These are phyloP conservation scores for Crataegus laevigata DNA, from an alignment of 306 rosid species.

Conservation along the genomic window DNA sequence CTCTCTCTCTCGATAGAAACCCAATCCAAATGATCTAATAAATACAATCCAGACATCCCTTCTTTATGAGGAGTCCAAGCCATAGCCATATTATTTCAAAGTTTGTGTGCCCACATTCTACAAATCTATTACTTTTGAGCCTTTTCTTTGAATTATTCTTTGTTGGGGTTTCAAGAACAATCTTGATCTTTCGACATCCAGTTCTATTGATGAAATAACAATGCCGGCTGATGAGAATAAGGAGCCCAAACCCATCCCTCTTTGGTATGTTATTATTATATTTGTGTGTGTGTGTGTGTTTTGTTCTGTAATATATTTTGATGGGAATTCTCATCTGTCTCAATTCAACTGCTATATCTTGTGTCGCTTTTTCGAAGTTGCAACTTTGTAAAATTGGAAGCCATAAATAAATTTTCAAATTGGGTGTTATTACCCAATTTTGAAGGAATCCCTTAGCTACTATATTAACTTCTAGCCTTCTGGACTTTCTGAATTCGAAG, in stretches of 20 bases:
- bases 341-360: not conserved
- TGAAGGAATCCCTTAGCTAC: too few relatives aligned
- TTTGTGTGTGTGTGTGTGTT: too few relatives aligned
- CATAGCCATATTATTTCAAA: not conserved
- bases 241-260: conserved; percentile 4
- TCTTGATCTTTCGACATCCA: not conserved
- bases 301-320: not conserved
- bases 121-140: not conserved
- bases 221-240: not conserved
- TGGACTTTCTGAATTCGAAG: too few relatives aligned
- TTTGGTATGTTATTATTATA: not conserved
- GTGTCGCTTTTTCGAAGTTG: not conserved
- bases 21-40: not conserved
- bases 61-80: not conserved
- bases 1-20: not conserved
- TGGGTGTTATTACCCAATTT: not conserved
- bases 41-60: not conserved
- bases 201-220: not conserved
- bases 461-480: too few relatives aligned
- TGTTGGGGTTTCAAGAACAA: not conserved
- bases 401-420: not conserved
- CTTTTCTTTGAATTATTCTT: not conserved
- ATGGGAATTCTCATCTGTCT: not conserved
- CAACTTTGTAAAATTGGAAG: not conserved
- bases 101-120: not conserved